These are phyloP conservation scores for Saturnispora mendoncae DNA, from an alignment of 805 yeast species.

Conservation along the genomic window DNA sequence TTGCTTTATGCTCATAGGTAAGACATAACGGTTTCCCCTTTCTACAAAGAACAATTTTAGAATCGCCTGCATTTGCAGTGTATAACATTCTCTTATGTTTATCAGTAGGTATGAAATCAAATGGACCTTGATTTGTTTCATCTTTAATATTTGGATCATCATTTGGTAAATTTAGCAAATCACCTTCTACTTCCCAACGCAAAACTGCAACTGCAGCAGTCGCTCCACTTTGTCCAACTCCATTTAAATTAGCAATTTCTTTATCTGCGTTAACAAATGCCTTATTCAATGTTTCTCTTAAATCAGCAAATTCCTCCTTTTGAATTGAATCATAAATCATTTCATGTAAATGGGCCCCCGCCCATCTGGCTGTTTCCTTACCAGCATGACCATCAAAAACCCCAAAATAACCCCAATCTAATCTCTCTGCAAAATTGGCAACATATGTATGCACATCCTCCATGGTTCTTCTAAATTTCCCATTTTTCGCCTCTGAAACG, in stretches of 20 bases:
- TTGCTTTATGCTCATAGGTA: constrained; percentile 90
- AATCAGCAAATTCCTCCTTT: constrained; percentile 38
- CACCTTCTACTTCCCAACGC: constrained; percentile 60
- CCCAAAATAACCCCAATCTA: constrained; percentile 94
- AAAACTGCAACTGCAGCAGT: constrained; percentile 92
- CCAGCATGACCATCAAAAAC: constrained; percentile 98
- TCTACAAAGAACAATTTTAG: constrained; percentile 72
- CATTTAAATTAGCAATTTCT: constrained; percentile 43
- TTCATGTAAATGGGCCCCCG: constrained; percentile 77
- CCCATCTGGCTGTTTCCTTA: constrained; percentile 85
- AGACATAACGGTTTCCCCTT: constrained; percentile 67
- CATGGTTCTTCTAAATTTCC: constrained; percentile 78
- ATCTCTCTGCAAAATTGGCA: constrained; percentile 82
- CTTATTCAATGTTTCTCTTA: constrained; percentile 56
- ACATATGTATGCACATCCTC: constrained; percentile 94
- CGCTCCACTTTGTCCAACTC: constrained; percentile 74
- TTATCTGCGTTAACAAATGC: constrained; percentile 73
- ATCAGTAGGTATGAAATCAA: constrained; percentile 38
- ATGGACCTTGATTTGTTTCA: not conserved
- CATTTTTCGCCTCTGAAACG: constrained; percentile 82
- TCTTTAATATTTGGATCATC: not conserved
- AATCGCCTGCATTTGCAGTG: constrained; percentile 94
- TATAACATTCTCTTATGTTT: constrained; percentile 67
- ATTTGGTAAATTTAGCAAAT: constrained; percentile 16
- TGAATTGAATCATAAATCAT: constrained; percentile 53